Percentiles rank a stretch among this genome's conserved stretches.
phyloP scores from a whole-genome alignment of 768 basidiomycete species.

The Lyophyllum semitale region DNA sequence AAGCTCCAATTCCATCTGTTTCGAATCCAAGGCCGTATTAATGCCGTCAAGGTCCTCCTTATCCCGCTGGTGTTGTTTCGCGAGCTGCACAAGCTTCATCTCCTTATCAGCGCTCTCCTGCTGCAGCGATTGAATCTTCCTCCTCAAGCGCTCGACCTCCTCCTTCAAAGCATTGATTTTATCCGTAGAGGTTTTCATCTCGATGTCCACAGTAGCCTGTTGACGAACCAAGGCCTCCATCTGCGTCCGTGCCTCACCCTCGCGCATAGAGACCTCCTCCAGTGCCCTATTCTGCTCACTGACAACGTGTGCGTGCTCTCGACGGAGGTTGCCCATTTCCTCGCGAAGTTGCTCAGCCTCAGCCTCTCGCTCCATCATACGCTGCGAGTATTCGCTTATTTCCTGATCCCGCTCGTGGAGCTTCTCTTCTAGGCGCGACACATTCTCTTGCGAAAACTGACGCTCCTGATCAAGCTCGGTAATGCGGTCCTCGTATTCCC shows the following conservation, averaged over 20 bases:
- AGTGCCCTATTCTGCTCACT: slow-evolving; percentile 50
- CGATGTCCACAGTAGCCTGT: slow-evolving; percentile 58
- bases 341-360: slow-evolving; percentile 57
- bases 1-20: slow-evolving; percentile 91
- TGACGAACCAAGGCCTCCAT: slow-evolving; percentile 53
- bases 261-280: slow-evolving; percentile 47
- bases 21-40: slow-evolving; percentile 90
- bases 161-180: slow-evolving; percentile 50
- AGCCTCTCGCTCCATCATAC: slow-evolving; percentile 47
- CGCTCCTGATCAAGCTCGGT: slow-evolving; percentile 55
- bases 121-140: slow-evolving; percentile 70
- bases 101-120: slow-evolving; percentile 86
- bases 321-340: slow-evolving; percentile 53
- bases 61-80: slow-evolving; percentile 68
- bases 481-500: slow-evolving; percentile 56
- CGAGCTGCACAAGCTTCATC: slow-evolving; percentile 72
- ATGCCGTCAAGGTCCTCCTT: slow-evolving; percentile 82
- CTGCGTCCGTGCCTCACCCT: slow-evolving; percentile 44
- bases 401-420: slow-evolving; percentile 60
- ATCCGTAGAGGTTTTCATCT: slow-evolving; percentile 49
- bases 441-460: slow-evolving; percentile 53
- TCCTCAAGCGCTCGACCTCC: slow-evolving; percentile 60
- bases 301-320: slow-evolving; percentile 52
- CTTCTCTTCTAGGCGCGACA: slow-evolving; percentile 58
- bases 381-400: slow-evolving; percentile 46